These are phyloP conservation scores for Ammopiptanthus mongolicus DNA, from an alignment of 306 rosid genomes.

Conservation along the genomic window DNA sequence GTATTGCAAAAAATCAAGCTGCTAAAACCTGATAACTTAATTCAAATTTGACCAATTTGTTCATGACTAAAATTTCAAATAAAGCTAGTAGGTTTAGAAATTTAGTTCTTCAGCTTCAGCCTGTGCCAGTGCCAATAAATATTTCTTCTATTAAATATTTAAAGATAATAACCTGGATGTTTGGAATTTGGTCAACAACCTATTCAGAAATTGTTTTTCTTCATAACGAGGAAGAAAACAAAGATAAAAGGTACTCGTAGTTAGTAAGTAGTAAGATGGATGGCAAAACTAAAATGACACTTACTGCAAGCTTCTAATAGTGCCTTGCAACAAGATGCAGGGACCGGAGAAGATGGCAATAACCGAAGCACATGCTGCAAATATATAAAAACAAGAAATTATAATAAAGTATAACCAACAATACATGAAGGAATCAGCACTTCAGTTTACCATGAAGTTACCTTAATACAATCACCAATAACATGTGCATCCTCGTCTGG, in stretches of 20 bases:
- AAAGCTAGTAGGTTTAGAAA: neutral
- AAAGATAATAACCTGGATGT: neutral
- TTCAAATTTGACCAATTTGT: too few relatives aligned
- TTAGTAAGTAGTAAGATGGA: neutral
- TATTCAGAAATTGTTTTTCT: neutral
- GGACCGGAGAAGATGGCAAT: conserved; percentile 97
- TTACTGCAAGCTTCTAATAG: conserved; percentile 84
- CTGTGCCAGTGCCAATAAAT: neutral
- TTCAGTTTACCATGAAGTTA: conserved; percentile 25
- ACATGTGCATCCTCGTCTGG: conserved; percentile 88
- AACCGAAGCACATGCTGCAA: conserved; percentile 78
- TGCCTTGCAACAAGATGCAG: conserved; percentile 98
- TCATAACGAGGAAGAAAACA: neutral
- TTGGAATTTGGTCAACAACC: neutral
- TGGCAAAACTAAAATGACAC: conserved; percentile 31
- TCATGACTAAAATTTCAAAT: neutral
- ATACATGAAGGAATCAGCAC: neutral
- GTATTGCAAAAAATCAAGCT: too few relatives aligned
- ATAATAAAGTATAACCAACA: conserved; percentile 12
- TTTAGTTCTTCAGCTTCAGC: neutral
- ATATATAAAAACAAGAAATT: conserved; percentile 11
- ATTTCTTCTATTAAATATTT: neutral
- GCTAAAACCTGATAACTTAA: too few relatives aligned
- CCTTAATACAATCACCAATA: conserved; percentile 92
- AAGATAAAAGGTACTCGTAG: neutral